A percentile compares a stretch with the other conserved stretches of the same genome.
Evolutionary conservation across 139 green algal genomes (phyloP).

Genomic region (Chlamydomonas incerta): DNA sequence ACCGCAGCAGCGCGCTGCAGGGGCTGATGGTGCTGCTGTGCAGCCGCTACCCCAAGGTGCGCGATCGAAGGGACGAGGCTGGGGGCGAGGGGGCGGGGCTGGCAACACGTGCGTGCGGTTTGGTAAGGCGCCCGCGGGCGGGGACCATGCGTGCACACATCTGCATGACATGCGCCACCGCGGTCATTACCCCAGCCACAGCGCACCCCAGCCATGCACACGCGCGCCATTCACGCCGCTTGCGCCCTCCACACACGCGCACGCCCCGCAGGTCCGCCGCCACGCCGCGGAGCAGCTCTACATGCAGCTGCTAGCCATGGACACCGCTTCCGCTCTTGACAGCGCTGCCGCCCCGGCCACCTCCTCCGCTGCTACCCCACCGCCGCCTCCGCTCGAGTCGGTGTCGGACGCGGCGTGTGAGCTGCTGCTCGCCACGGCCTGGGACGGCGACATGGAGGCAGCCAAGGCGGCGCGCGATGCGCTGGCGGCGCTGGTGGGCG

Average conservation of each 20-base stretch:
- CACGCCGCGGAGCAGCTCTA: constrained; percentile 89
- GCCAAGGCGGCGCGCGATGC: constrained; percentile 55
- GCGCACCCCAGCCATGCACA: background rate
- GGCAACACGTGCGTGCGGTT: too few species aligned
- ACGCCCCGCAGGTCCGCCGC: constrained; percentile 75
- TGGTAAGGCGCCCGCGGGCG: too few species aligned
- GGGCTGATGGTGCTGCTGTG: constrained; percentile 73
- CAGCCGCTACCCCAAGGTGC: constrained; percentile 73
- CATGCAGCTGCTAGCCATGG: constrained; percentile 75
- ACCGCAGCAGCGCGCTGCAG: constrained; percentile 61
- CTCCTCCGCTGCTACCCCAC: too few species aligned
- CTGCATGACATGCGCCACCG: too few species aligned
- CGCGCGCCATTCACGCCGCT: too few species aligned
- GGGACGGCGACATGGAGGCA: constrained; percentile 73
- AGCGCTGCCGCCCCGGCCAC: background rate
- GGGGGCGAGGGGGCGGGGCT: too few species aligned
- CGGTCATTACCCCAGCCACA: too few species aligned
- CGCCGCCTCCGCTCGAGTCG: background rate
- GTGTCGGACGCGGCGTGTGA: constrained; percentile 56
- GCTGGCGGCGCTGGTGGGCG: constrained; percentile 53
- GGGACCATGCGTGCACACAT: too few species aligned
- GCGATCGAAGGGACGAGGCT: too few species aligned
- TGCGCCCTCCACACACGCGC: background rate
- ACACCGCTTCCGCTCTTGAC: constrained; percentile 37
- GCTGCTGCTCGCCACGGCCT: constrained; percentile 65